Evolutionary conservation across 352 stramenopile genomes (phyloP).

Genomic region (Phytophthora idaei): DNA sequence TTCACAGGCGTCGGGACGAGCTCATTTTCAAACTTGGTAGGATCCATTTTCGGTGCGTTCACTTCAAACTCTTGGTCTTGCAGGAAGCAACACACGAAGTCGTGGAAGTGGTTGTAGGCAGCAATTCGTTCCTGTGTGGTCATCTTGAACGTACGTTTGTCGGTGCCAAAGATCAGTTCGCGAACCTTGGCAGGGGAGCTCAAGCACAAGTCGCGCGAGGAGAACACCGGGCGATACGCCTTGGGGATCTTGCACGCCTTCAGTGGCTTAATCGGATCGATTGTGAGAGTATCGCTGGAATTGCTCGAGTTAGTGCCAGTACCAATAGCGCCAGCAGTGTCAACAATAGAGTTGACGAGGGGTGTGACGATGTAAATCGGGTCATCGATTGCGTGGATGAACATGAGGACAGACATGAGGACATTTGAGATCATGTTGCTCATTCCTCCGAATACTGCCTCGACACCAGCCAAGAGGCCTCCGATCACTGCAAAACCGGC

Average conservation of each 20-base stretch:
- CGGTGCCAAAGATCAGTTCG: slow-evolving; percentile 27
- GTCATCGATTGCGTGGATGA: slow-evolving; percentile 33
- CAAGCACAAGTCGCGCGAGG: slow-evolving; percentile 29
- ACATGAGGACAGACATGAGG: slow-evolving; percentile 28
- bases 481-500: slow-evolving; percentile 26
- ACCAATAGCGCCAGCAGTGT: slow-evolving; percentile 15
- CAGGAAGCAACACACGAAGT: slow-evolving; percentile 35
- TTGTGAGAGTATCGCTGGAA: slow-evolving; percentile 4
- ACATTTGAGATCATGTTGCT: slow-evolving; percentile 29
- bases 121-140: slow-evolving; percentile 8
- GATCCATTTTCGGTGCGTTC: slow-evolving; percentile 21
- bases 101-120: slow-evolving; percentile 32
- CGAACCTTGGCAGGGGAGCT: slow-evolving; percentile 20
- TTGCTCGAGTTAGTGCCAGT: slow-evolving; percentile 10
- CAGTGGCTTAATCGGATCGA: slow-evolving; percentile 16
- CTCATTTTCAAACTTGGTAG: slow-evolving; percentile 14
- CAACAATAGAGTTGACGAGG: slow-evolving; percentile 25
- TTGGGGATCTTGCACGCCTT: slow-evolving; percentile 19
- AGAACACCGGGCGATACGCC: slow-evolving; percentile 22
- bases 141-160: slow-evolving; percentile 25
- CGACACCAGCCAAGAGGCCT: slow-evolving; percentile 23
- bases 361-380: slow-evolving; percentile 33
- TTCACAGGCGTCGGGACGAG: slow-evolving; percentile 25
- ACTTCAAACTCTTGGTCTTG: slow-evolving; percentile 30
- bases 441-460: slow-evolving; percentile 22